Conservation (phyloP, 2,329 filamentous ascomycete genomes). For the Apiospora kogelbergensis region DNA sequence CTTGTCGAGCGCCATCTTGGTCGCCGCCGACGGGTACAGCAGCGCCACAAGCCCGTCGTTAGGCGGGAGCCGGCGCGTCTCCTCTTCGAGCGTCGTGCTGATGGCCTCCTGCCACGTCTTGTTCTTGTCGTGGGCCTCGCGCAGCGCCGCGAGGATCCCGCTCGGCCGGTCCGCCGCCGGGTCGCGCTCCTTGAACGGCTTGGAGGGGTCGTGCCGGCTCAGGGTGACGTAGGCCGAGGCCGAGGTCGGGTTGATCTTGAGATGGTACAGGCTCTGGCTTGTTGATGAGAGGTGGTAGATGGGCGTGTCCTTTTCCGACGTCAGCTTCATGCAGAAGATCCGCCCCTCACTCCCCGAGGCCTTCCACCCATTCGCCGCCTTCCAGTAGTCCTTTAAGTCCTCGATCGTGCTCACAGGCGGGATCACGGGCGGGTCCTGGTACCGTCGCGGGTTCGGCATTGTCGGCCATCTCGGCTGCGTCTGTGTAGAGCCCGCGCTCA, state of each 20-base stretch:
- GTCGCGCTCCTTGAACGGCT: slow-evolving; percentile 47
- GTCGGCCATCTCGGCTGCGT: slow-evolving; percentile 28
- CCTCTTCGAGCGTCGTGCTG: slow-evolving; percentile 57
- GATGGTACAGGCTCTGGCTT: slow-evolving; percentile 65
- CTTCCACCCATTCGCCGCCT: slow-evolving; percentile 68
- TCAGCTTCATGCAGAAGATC: slow-evolving; percentile 58
- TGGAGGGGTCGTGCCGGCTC: slow-evolving; percentile 60
- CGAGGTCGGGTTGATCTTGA: slow-evolving; percentile 64
- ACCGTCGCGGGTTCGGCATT: slow-evolving; percentile 22
- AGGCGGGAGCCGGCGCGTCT: slow-evolving; percentile 51
- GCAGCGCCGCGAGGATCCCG: slow-evolving; percentile 32
- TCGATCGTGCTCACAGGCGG: slow-evolving; percentile 57
- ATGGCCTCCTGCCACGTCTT: slow-evolving; percentile 60
- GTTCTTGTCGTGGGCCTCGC: slow-evolving; percentile 31
- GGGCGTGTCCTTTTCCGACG: slow-evolving; percentile 58
- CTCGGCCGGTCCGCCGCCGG: slow-evolving; percentile 33
- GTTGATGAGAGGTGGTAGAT: slow-evolving; percentile 65
- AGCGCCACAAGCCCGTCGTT: slow-evolving; percentile 66
- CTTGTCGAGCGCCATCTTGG: slow-evolving; percentile 61
- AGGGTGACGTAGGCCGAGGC: slow-evolving; percentile 61
- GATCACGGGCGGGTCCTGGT: slow-evolving; percentile 43
- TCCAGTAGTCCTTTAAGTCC: slow-evolving; percentile 66
- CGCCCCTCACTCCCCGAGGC: slow-evolving; percentile 59
- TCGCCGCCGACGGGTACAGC: slow-evolving; percentile 66
- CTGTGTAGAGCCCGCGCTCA: slow-evolving; percentile 28